These are phyloP conservation scores for Gamarada debralockiae DNA, from an alignment of 495 filamentous ascomycete species.

Conservation along the genomic window DNA sequence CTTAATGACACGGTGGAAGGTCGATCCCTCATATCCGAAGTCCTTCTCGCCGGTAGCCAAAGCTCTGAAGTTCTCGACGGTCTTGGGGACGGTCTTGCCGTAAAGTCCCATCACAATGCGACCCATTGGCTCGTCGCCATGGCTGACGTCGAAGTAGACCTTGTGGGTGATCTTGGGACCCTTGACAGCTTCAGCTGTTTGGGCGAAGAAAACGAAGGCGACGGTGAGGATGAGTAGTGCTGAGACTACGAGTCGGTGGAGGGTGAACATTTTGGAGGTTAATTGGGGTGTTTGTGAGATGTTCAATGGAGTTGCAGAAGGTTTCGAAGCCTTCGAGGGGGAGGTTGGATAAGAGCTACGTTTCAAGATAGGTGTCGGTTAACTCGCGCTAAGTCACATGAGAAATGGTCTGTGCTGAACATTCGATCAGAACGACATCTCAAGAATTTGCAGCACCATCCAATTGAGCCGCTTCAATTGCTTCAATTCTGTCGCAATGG, in stretches of 20 bases:
- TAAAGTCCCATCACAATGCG: conserved; percentile 93
- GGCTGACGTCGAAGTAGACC: conserved; percentile 94
- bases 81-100: conserved; percentile 97
- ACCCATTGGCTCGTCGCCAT: conserved; percentile 82
- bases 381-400: conserved; percentile 15
- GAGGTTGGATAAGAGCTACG: neutral
- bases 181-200: conserved; percentile 69
- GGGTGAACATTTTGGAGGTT: conserved; percentile 45
- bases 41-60: conserved; percentile 96
- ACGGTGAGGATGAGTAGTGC: conserved; percentile 71
- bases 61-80: conserved; percentile 96
- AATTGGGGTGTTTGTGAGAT: conserved; percentile 17
- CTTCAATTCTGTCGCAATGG: conserved; percentile 26
- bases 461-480: neutral
- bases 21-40: conserved; percentile 91
- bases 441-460: neutral
- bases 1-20: conserved; percentile 98
- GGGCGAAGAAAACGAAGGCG: conserved; percentile 66
- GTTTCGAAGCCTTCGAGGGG: conserved; percentile 5
- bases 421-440: conserved; percentile 2
- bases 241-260: conserved; percentile 57
- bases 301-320: conserved; percentile 3
- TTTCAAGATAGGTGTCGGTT: conserved; percentile 23
- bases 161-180: conserved; percentile 96
- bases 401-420: conserved; percentile 6